phyloP scores from a whole-genome alignment of 2,329 filamentous ascomycete genomes.

The Pseudogymnoascus sp. region DNA sequence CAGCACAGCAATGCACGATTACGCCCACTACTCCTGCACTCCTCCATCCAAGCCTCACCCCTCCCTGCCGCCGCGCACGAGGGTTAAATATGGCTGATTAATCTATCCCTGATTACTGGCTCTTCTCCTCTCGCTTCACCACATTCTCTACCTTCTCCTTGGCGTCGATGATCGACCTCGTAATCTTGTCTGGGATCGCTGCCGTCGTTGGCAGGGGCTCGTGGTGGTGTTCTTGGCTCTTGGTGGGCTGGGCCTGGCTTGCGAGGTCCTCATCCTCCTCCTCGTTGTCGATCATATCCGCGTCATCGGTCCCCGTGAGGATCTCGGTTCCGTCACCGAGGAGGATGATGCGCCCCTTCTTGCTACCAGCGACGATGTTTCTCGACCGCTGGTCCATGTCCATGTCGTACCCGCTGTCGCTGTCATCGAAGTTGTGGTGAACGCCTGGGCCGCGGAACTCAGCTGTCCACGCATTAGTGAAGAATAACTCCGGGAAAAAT shows the following conservation, averaged over 20 bases:
- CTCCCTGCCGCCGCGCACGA: background rate
- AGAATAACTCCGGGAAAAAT: slow-evolving; percentile 14
- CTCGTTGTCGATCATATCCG: slow-evolving; percentile 88
- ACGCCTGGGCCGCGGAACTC: slow-evolving; percentile 78
- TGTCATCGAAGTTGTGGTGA: slow-evolving; percentile 76
- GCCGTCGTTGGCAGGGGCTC: background rate
- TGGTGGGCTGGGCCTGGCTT: slow-evolving; percentile 62
- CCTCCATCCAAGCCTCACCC: background rate
- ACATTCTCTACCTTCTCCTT: background rate
- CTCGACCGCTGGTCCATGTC: slow-evolving; percentile 49
- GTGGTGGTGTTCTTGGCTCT: slow-evolving; percentile 35
- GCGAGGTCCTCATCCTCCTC: slow-evolving; percentile 78
- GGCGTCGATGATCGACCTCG: background rate
- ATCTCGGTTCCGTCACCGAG: slow-evolving; percentile 93
- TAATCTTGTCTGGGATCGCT: background rate
- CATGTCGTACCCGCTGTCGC: slow-evolving; percentile 67
- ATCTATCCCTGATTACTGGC: background rate
- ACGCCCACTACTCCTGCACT: background rate
- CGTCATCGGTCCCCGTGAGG: slow-evolving; percentile 77
- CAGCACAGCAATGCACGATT: background rate
- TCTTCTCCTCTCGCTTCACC: background rate
- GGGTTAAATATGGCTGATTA: background rate
- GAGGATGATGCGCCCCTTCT: slow-evolving; percentile 78
- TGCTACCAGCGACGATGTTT: slow-evolving; percentile 51
- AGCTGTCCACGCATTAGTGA: slow-evolving; percentile 42